phyloP scores from a whole-genome alignment of 23 red algal species.

The Gracilaria domingensis region DNA sequence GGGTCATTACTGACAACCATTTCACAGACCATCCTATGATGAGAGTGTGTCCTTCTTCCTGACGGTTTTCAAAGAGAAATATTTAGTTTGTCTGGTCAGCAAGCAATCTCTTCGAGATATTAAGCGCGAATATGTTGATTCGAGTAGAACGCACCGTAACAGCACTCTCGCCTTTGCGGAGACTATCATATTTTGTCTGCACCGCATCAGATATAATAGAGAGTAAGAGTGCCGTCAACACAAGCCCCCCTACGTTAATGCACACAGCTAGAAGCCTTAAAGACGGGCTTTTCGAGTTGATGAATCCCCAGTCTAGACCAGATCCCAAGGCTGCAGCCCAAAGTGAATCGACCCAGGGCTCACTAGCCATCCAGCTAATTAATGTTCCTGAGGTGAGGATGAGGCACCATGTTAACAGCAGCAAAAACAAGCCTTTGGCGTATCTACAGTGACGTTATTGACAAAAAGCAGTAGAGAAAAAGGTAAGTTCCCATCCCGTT shows the following conservation, averaged over 20 bases:
- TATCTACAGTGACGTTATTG: constrained; percentile 18
- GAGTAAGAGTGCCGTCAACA: constrained; percentile 65
- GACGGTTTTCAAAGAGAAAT: neutral
- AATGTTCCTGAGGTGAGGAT: constrained; percentile 66
- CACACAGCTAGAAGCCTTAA: constrained; percentile 59
- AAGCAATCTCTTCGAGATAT: neutral
- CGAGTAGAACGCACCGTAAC: constrained; percentile 47
- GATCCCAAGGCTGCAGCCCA: constrained; percentile 72
- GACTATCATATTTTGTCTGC: constrained; percentile 73
- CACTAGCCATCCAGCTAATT: constrained; percentile 71
- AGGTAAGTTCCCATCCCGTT: neutral
- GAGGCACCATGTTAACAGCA: constrained; percentile 61
- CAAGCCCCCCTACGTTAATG: constrained; percentile 63
- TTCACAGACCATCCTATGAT: constrained; percentile 77
- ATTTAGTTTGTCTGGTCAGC: neutral
- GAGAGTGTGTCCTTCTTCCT: constrained; percentile 69
- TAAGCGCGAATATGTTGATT: neutral
- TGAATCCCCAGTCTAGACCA: constrained; percentile 74
- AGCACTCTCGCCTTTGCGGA: constrained; percentile 62
- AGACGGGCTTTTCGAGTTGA: constrained; percentile 62
- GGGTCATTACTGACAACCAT: constrained; percentile 64
- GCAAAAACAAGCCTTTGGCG: constrained; percentile 60
- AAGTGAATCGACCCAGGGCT: constrained; percentile 71
- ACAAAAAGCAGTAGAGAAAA: neutral
- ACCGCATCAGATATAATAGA: constrained; percentile 74